phyloP scores from a whole-genome alignment of 139 green algal genomes.

The Tetratostichococcus sp. region DNA sequence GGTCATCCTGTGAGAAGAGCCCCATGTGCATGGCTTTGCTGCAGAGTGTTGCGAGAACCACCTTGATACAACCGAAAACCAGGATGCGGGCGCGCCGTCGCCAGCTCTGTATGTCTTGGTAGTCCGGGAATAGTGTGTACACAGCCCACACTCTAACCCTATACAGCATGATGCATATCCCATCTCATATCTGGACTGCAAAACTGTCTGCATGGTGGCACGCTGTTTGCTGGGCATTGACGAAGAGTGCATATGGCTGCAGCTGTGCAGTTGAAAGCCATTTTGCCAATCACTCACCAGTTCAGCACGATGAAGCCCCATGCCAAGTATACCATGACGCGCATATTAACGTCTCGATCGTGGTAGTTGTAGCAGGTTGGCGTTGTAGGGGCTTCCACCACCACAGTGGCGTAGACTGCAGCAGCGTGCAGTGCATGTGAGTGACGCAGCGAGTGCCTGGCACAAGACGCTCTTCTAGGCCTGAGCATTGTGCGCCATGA shows the following conservation, averaged over 20 bases:
- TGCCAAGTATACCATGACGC: conserved; percentile 13
- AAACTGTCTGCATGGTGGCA: too few species aligned
- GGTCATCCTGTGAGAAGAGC: too few species aligned
- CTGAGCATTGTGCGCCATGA: too few species aligned
- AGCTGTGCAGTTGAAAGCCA: neutral
- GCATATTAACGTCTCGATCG: conserved; percentile 14
- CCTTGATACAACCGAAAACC: neutral
- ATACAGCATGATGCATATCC: too few species aligned
- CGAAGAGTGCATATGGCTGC: too few species aligned
- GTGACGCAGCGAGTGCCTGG: too few species aligned
- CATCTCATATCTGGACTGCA: too few species aligned
- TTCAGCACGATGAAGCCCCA: conserved; percentile 20
- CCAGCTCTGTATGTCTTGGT: neutral
- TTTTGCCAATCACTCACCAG: conserved; percentile 8
- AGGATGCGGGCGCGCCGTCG: neutral
- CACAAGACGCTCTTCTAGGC: too few species aligned
- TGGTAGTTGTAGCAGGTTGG: conserved; percentile 4
- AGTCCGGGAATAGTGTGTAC: neutral
- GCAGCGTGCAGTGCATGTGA: too few species aligned
- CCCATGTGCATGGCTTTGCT: too few species aligned
- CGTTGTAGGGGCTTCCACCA: conserved; percentile 6
- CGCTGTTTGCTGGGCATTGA: too few species aligned
- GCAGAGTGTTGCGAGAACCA: too few species aligned
- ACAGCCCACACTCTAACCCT: neutral
- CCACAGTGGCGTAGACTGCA: conserved; percentile 24